Conservation (phyloP, 768 basidiomycete species). For the Auricularia cornea region DNA sequence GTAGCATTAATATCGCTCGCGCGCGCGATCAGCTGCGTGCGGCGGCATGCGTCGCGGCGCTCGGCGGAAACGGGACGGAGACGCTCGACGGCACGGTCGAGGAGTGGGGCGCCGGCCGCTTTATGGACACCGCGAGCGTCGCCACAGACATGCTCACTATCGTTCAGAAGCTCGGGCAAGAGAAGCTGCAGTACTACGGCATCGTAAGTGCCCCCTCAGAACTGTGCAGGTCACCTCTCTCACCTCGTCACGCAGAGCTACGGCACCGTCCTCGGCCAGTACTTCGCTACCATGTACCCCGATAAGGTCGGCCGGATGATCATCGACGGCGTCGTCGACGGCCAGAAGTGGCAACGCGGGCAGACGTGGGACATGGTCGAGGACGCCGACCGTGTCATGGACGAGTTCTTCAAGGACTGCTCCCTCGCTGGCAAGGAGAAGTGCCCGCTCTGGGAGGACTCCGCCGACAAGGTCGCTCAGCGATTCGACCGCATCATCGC, state of each 20-base stretch:
- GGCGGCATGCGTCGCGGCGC: not conserved
- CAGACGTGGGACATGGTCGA: not conserved
- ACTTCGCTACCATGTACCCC: slow-evolving; percentile 5
- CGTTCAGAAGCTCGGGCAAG: slow-evolving; percentile 1
- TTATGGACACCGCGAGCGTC: slow-evolving; percentile 1
- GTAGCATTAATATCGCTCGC: not conserved
- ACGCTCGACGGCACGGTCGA: not conserved
- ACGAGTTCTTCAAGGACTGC: not conserved
- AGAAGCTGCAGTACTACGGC: slow-evolving; percentile 15
- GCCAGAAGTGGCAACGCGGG: not conserved
- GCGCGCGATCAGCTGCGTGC: not conserved
- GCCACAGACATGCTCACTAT: slow-evolving; percentile 3
- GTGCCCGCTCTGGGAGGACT: not conserved
- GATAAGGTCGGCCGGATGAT: slow-evolving; percentile 3
- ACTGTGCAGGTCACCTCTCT: no score
- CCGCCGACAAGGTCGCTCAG: not conserved
- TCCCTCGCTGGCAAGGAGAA: not conserved
- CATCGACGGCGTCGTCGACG: slow-evolving; percentile 4
- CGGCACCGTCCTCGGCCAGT: slow-evolving; percentile 3
- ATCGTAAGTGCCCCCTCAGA: no score
- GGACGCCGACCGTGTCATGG: not conserved
- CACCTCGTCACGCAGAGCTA: not conserved
- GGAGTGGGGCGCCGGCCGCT: not conserved
- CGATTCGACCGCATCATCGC: not conserved
- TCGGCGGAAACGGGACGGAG: not conserved